These are phyloP conservation scores for Lophiotrema nucula DNA, from an alignment of 495 filamentous ascomycete species.

Conservation along the genomic window DNA sequence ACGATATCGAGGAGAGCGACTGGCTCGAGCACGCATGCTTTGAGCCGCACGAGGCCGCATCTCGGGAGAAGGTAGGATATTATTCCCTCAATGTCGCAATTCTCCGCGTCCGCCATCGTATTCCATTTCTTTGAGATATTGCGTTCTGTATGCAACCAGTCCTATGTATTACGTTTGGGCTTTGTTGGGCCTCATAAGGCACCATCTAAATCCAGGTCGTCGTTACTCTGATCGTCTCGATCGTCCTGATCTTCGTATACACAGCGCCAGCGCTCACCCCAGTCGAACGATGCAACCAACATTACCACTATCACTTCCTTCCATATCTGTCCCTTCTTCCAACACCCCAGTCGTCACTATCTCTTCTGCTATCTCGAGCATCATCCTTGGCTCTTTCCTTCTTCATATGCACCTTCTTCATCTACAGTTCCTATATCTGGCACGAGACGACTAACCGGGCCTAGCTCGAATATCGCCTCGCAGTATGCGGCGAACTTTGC, in stretches of 20 bases:
- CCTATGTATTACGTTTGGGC: slow-evolving; percentile 9
- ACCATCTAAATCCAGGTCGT: not conserved
- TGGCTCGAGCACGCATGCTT: slow-evolving; percentile 75
- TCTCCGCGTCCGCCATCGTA: not conserved
- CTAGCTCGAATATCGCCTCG: slow-evolving; percentile 81
- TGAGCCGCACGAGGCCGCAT: slow-evolving; percentile 66
- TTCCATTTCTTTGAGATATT: no score
- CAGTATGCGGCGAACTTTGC: slow-evolving; percentile 72
- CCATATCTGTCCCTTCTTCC: not conserved
- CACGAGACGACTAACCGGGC: not conserved
- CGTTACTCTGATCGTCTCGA: slow-evolving; percentile 16
- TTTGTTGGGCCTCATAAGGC: slow-evolving; percentile 4
- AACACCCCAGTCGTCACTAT: not conserved
- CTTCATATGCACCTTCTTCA: not conserved
- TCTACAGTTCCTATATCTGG: no score
- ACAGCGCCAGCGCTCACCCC: not conserved
- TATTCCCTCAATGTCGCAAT: slow-evolving; percentile 1
- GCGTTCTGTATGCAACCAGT: no score
- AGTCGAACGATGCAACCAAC: not conserved
- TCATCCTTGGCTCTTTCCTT: not conserved
- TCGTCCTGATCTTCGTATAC: no score
- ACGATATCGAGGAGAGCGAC: slow-evolving; percentile 74
- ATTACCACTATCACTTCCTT: not conserved
- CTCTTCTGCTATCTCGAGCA: not conserved
- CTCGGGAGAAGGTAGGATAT: slow-evolving; percentile 72